Conservation (phyloP, 257 asterid species). For the Solanum raphanifolium region DNA sequence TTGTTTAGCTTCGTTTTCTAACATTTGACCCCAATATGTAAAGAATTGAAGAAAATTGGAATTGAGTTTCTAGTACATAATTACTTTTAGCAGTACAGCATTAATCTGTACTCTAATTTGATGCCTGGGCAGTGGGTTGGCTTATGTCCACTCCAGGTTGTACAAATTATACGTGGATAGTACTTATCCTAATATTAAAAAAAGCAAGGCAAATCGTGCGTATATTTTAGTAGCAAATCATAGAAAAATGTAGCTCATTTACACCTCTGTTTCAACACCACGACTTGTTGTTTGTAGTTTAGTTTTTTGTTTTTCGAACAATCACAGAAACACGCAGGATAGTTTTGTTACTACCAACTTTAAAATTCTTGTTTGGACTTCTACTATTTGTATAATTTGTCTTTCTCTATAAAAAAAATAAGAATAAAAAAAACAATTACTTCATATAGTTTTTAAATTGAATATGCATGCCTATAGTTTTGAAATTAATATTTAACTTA, state of each 20-base stretch:
- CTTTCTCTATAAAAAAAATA: background rate
- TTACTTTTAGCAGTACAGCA: background rate
- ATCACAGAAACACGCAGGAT: background rate
- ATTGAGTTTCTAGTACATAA: background rate
- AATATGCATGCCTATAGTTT: background rate
- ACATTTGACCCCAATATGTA: slow-evolving; percentile 1
- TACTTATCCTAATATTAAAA: background rate
- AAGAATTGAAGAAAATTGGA: background rate
- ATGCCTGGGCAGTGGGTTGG: background rate
- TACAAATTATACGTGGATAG: background rate
- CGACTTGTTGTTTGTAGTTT: background rate
- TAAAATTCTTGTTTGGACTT: background rate
- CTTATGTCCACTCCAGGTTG: background rate
- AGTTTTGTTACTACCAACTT: background rate
- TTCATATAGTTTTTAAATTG: background rate
- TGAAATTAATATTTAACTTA: background rate
- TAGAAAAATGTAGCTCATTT: background rate
- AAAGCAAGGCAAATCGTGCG: background rate
- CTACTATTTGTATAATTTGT: background rate
- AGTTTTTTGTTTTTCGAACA: background rate
- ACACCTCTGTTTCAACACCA: background rate
- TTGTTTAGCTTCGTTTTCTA: background rate
- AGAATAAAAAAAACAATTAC: background rate
- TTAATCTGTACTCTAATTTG: background rate
- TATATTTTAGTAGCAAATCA: background rate